Conservation (phyloP, 2,329 filamentous ascomycete species). For the Parasarocladium wereldwijsianum region DNA sequence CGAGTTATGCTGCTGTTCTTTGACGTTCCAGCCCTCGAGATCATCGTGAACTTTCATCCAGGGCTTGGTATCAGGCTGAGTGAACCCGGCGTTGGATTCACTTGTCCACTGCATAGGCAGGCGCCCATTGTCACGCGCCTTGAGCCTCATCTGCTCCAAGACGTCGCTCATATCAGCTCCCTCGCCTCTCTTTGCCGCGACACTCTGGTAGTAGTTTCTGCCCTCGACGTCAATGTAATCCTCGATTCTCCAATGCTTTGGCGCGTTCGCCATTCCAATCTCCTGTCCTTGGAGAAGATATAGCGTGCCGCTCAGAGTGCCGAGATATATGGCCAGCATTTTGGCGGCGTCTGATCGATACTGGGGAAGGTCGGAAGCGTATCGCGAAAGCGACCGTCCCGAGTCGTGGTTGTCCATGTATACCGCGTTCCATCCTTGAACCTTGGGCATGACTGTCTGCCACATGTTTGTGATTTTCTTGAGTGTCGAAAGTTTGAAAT, state of each 20-base stretch:
- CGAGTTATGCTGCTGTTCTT: slow-evolving; percentile 3
- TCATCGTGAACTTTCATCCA: slow-evolving; percentile 17
- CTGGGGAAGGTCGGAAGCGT: slow-evolving; percentile 22
- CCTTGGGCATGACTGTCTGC: slow-evolving; percentile 18
- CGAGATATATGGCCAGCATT: slow-evolving; percentile 28
- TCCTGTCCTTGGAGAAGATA: slow-evolving; percentile 38
- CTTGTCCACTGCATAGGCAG: slow-evolving; percentile 33
- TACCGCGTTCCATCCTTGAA: slow-evolving; percentile 28
- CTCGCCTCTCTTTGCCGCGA: slow-evolving; percentile 7
- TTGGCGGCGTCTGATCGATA: slow-evolving; percentile 25
- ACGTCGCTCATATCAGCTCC: slow-evolving; percentile 17
- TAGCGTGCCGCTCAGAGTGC: slow-evolving; percentile 26
- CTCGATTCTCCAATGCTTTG: slow-evolving; percentile 24
- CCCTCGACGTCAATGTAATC: slow-evolving; percentile 29
- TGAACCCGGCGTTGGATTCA: slow-evolving; percentile 27
- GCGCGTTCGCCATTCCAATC: slow-evolving; percentile 33
- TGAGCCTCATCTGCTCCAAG: slow-evolving; percentile 24
- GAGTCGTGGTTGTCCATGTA: slow-evolving; percentile 44
- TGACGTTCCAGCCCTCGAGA: slow-evolving; percentile 10
- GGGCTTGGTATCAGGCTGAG: slow-evolving; percentile 8
- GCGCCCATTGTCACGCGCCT: slow-evolving; percentile 14
- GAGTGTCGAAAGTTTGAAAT: slow-evolving; percentile 26
- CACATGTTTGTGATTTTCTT: slow-evolving; percentile 28
- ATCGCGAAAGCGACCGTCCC: slow-evolving; percentile 34
- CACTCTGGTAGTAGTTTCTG: slow-evolving; percentile 21